Base-by-base conservation (phyloP, 495 filamentous ascomycete genomes). In the Talaromyces wortmannii region DNA sequence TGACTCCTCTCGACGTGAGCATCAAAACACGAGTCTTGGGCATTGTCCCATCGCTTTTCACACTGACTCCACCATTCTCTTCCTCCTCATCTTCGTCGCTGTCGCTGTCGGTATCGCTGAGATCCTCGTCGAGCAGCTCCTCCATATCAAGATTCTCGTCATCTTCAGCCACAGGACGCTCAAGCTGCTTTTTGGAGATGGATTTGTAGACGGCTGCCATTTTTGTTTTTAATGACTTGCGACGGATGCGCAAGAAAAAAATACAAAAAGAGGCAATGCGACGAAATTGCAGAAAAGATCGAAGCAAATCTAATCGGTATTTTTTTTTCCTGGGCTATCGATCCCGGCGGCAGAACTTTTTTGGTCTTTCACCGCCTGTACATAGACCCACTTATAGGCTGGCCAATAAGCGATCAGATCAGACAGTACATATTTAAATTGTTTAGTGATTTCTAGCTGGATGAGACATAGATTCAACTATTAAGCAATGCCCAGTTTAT, bases 181-280 rank as follows among this genome's bases (percentile, higher is more conserved):
- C 66, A 32, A 67, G 64, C 52, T 73, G 59, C 64, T 74, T 75
- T 60, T 91, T 91, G 1, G 91, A 92, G 8, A 98, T 66, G 5
- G 91, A 84, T 68, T 96, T 96, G 79, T 96, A 98, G 46, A 96
- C 94, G 17, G 92, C 79, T 16, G 92, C 89, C 94, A 98, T 98
- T 55, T 68, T 80, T 60, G 65, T 12, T 40, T 40, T 31, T 33
- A 17, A 43, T 53, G 44, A 58, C 29, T 52, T 52, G 50, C 10
- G 17, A 32, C 31, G 6, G 8, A 42, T 31, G 23, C n/a, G 11
- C 12, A 33, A 31, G 7, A 16, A 32, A 51, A 7, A 33, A 30
- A 50, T 31, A 12, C 15, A 15, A 53, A 10, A 44, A 8, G 6
- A 7, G 18, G 54, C 16, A 3, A 36, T 29, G 5, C 16, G 7